Evolutionary conservation across 148 eudicot genomes (phyloP).

Genomic region (Silene latifolia): DNA sequence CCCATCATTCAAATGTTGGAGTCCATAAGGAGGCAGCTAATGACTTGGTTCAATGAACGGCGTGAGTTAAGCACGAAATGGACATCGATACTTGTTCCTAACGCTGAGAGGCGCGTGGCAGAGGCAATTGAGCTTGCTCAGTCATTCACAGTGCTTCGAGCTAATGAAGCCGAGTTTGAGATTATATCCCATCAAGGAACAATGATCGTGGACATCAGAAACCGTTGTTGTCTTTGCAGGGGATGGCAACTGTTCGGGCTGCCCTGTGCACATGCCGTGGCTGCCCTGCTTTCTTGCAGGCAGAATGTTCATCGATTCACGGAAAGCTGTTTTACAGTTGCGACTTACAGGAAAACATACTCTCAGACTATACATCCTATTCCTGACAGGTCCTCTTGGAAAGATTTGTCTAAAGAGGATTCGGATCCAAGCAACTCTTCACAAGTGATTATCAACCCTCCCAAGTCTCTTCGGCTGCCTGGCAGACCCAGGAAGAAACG

Average conservation of each 20-base stretch:
- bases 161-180: conserved; percentile 59
- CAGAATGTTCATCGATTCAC: conserved; percentile 55
- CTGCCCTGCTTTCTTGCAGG: conserved; percentile 48
- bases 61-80: conserved; percentile 55
- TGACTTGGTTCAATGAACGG: conserved; percentile 66
- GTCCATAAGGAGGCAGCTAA: conserved; percentile 48
- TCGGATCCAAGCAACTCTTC: conserved; percentile 18
- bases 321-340: conserved; percentile 57
- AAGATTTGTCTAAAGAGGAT: conserved; percentile 34
- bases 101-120: conserved; percentile 44
- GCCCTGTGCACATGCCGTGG: conserved; percentile 64
- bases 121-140: conserved; percentile 57
- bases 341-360: conserved; percentile 47
- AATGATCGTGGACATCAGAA: conserved; percentile 46
- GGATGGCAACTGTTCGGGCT: conserved; percentile 58
- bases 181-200: conserved; percentile 51
- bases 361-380: conserved; percentile 54
- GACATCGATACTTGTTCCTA: conserved; percentile 51
- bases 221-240: conserved; percentile 45
- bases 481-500: conserved; percentile 63
- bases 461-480: conserved; percentile 51
- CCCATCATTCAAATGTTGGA: conserved; percentile 63
- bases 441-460: conserved; percentile 43
- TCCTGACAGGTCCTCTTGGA: conserved; percentile 53
- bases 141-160: conserved; percentile 47